Evolutionary conservation across 306 rosid genomes (phyloP), one percentile per base, ranked within the genome.

Genomic region (Rosa persica): DNA sequence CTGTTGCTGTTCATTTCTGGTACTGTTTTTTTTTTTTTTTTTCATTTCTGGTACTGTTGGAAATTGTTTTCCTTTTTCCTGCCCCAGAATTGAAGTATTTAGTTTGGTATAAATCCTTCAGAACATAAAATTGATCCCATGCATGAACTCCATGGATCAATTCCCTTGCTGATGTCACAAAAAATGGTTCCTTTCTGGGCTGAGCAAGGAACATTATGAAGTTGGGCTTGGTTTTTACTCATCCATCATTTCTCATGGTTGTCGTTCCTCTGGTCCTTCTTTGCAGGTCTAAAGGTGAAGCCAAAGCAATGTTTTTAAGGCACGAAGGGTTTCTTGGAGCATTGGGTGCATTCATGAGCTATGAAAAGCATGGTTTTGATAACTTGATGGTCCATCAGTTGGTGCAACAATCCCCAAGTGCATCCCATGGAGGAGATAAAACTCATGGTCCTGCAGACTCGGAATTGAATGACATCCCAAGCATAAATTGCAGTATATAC

Each of bases 311-410:
- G 99, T 93, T 95, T 82, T 85, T 93, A 84, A 87, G 87, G 73
- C 98, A 93, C 20, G 98, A 95, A 90, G 99, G 99, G 78, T 95
- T 91, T 87, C 94, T 95, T 8, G 99, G 99, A 82, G 99, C 93
- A 67, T 76, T 95, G 74, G 98, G 99, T 66, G 89, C 99, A 25
- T 95, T 90, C 76, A 76, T 85, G 90, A 89, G 91, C 87, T 91
- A 89, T 61, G 93, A 90, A 67, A 90, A 90, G 75, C 90, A 86
- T 69, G 96, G 87, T 23, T 85, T 86, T 22, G 84, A 86, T 76
- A 87, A 89, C 81, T 79, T 85, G 62, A 83, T 83, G 83, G 85
- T 61, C 78, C 88, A 87, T 55, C 85, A 81, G 81, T 73, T 72
- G 46, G 79, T 38, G 65, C 88, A 82, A 58, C 85, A 83, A 82